Conservation (phyloP, 495 filamentous ascomycete species). For the Talaromyces thailandensis region DNA sequence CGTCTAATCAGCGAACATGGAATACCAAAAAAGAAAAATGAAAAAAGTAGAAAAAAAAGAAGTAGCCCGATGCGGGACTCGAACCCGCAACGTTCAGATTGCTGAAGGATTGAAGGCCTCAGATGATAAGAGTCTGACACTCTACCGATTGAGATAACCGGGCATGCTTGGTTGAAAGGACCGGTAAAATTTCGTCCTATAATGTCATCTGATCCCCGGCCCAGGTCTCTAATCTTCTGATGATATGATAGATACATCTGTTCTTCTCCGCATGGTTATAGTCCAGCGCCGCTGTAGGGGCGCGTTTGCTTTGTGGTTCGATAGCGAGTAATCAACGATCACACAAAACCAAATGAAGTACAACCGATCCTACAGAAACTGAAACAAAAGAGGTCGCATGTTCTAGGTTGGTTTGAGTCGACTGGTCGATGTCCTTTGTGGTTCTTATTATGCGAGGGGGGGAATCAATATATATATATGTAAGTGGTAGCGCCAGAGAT, state of each 20-base stretch:
- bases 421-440: too few species aligned
- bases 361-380: background rate
- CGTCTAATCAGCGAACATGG: too few species aligned
- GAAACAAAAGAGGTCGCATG: background rate
- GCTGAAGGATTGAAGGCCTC: background rate
- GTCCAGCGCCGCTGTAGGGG: background rate
- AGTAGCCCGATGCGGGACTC: background rate
- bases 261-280: background rate
- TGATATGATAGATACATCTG: background rate
- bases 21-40: too few species aligned
- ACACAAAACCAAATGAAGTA: background rate
- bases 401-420: background rate
- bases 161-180: background rate
- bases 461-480: background rate
- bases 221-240: background rate
- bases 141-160: constrained; percentile 3
- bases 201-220: background rate
- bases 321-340: background rate
- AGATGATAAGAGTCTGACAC: constrained; percentile 3
- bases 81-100: constrained; percentile 3
- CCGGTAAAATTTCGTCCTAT: background rate
- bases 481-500: too few species aligned
- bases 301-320: too few species aligned
- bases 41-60: background rate
- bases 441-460: background rate